Conservation (phyloP, 2,329 filamentous ascomycete genomes). For the Botrytis aclada region DNA sequence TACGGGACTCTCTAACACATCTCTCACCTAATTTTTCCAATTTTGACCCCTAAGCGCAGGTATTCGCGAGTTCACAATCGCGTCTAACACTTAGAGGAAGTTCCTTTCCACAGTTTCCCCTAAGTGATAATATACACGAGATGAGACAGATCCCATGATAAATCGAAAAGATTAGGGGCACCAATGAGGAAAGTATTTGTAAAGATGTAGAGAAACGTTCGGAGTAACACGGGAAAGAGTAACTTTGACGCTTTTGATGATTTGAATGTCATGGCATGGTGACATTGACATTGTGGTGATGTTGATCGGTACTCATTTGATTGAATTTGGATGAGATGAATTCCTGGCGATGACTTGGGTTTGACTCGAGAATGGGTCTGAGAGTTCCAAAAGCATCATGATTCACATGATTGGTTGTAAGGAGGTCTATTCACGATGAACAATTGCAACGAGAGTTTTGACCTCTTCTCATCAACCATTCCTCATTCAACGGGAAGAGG, state of each 20-base stretch:
- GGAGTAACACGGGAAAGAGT: not conserved
- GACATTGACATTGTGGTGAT: not conserved
- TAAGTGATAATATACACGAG: conserved; percentile 32
- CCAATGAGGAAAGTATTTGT: conserved; percentile 14
- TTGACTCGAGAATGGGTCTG: not conserved
- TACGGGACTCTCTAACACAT: not conserved
- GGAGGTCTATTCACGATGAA: not conserved
- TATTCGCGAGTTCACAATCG: conserved; percentile 16
- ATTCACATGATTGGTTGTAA: not conserved
- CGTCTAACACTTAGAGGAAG: conserved; percentile 24
- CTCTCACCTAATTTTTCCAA: conserved; percentile 12
- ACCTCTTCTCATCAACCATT: not conserved
- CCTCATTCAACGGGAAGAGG: not conserved
- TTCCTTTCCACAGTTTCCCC: conserved; percentile 21
- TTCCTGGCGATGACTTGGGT: not conserved
- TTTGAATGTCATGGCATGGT: not conserved
- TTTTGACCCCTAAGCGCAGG: conserved; percentile 24
- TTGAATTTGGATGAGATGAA: not conserved
- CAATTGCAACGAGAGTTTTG: not conserved
- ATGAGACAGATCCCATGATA: conserved; percentile 13
- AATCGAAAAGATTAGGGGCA: not conserved
- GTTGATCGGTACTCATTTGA: not conserved
- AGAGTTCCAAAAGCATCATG: not conserved
- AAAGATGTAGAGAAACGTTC: not conserved
- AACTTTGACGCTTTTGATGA: conserved; percentile 2